phyloP scores from a whole-genome alignment of 2,329 filamentous ascomycete genomes.

The Calonectria crousiana region DNA sequence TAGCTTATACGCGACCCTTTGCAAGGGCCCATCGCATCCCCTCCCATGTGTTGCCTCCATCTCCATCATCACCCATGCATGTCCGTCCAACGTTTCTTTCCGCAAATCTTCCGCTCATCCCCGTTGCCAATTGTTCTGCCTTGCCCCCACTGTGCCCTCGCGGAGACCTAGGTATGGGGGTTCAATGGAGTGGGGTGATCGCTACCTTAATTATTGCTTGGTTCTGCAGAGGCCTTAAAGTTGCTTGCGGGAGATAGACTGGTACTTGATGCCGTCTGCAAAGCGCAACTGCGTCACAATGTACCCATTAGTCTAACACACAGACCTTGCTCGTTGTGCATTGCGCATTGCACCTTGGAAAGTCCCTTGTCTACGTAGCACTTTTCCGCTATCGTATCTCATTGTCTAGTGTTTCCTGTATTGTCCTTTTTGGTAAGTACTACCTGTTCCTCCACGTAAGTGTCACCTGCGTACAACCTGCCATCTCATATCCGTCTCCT shows the following conservation, averaged over 20 bases:
- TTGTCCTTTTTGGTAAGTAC: not conserved
- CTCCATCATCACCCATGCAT: conserved; percentile 2
- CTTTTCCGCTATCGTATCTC: not conserved
- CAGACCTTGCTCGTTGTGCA: not conserved
- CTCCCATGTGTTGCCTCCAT: not conserved
- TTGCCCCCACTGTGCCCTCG: conserved; percentile 14
- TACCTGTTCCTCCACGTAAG: not conserved
- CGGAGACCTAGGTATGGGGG: not conserved
- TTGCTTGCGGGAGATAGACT: not conserved
- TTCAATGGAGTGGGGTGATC: conserved; percentile 3
- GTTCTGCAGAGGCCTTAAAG: not conserved
- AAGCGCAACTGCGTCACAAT: not conserved
- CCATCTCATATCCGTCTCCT: not conserved
- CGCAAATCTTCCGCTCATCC: conserved; percentile 2
- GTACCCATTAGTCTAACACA: not conserved
- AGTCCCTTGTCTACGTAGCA: conserved; percentile 1
- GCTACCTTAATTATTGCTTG: conserved; percentile 7
- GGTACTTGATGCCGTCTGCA: not conserved
- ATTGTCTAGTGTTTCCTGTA: not conserved
- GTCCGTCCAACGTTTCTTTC: conserved; percentile 6
- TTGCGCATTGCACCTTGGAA: not conserved
- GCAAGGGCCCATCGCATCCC: not conserved
- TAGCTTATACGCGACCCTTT: not conserved
- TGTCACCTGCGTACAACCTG: not conserved
- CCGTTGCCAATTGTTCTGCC: conserved; percentile 16